Evolutionary conservation across 805 yeast species (phyloP).

Genomic region (Kuraishia floccosa): DNA sequence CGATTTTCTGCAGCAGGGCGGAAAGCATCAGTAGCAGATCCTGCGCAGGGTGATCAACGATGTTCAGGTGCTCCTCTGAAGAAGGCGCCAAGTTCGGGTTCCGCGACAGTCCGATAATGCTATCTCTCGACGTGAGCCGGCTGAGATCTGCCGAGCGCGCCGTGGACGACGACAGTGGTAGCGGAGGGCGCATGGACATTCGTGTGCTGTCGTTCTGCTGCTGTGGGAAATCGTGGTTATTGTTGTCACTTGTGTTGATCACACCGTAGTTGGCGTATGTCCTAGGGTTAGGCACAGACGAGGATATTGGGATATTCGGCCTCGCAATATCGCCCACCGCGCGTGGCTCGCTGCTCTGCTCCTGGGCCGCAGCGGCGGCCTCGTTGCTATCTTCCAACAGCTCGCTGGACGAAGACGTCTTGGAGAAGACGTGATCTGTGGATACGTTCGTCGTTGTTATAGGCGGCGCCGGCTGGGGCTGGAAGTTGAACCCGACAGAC

Average conservation of each 20-base stretch:
- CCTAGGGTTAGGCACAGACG: slow-evolving; percentile 8
- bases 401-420: slow-evolving; percentile 20
- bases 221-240: background rate
- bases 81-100: no score
- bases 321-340: slow-evolving; percentile 3
- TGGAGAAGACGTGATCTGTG: slow-evolving; percentile 31
- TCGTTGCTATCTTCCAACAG: slow-evolving; percentile 20
- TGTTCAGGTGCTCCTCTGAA: slow-evolving; percentile 52
- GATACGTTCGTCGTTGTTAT: slow-evolving; percentile 46
- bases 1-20: slow-evolving; percentile 72
- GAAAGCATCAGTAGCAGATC: slow-evolving; percentile 79
- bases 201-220: background rate
- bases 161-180: background rate
- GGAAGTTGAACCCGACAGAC: slow-evolving; percentile 12
- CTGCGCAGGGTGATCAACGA: slow-evolving; percentile 73
- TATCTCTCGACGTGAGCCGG: slow-evolving; percentile 7
- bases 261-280: slow-evolving; percentile 1
- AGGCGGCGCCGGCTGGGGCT: slow-evolving; percentile 29
- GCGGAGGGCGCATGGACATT: no score
- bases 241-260: no score
- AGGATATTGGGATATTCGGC: no score
- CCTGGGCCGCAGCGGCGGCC: background rate
- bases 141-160: slow-evolving; percentile 3
- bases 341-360: background rate
- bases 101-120: slow-evolving; percentile 2